Evolutionary conservation across 768 basidiomycete genomes (phyloP), one percentile per base, ranked within the genome.

Genomic region (Royoungia palumana): DNA sequence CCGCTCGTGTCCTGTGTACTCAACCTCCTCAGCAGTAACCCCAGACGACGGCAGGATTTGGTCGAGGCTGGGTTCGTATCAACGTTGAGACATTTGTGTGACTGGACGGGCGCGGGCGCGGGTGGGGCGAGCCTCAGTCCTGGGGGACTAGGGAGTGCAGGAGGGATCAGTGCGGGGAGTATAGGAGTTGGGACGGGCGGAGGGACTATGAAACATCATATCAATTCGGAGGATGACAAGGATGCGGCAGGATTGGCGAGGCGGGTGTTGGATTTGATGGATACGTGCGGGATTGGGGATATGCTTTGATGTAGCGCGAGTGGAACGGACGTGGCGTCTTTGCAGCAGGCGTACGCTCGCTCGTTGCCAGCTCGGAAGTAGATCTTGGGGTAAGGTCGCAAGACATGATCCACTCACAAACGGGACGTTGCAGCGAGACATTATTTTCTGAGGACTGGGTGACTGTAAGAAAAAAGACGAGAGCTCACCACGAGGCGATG

Each of bases 1-100:
- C 85, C 85, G 0, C 80, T 84, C 1, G 78, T 83, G 0, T 66
- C 72, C 1, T 83, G 82, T 50, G 74, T 90, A 3, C 64, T 78
- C 14, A 75, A 80, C 50, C 75, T 90, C 9, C 77, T 80, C 1
- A 66, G 70, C 48, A 65, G 67, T 3, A 72, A 75, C 24, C 62
- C 69, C 2, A 53, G 60, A 35, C 64, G 68, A 25, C 64, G 68
- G n/a, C 59, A 68, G 32, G 71, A 72, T 36, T 55, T 79, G 10
- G 58, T 68, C 16, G 75, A 75, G 0, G 70, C 70, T 0, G 75
- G 75, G n/a, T 75, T 79, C 44, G 72, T 74, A 38, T 62, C 67
- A 10, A 74, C 73, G 13, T 49, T 79, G 36, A 59, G 67, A 47
- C 72, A 67, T 59, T 72, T 71, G 64, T 70, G 71, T 46, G 78